Evolutionary conservation across 2,329 filamentous ascomycete species (phyloP), one percentile per base, ranked within the genome.

Genomic region (Fusarium nelsonii): DNA sequence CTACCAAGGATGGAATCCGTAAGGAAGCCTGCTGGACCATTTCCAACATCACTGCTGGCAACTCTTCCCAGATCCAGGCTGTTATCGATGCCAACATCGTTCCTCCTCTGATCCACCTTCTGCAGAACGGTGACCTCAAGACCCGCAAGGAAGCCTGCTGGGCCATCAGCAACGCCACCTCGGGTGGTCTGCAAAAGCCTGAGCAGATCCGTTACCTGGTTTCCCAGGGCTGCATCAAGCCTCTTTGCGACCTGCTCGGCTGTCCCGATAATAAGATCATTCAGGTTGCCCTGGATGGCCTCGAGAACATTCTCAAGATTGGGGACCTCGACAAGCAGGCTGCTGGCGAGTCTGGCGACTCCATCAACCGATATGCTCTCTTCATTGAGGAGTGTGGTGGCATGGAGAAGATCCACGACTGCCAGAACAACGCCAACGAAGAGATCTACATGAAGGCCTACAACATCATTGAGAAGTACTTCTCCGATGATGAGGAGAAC

Each of bases 391-490:
- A 99, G 83, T 97, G 94, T 73, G 93, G 94, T 77, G 96, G 96
- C 72, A 99, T 99, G 96, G 96, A 98, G 86, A 98, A 98, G 91
- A 98, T 99, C 74, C 96, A 99, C 84, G 95, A 98, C 75, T 98
- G 96, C 88, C 96, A 99, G 86, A 97, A 97, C 85, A 99, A 99
- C 77, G 95, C 95, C 85, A 99, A 99, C 83, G 96, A 99, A 84
- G 96, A 99, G 84, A 99, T 99, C 75, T 99, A 99, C 87, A 98
- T 99, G 95, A 99, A 99, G 90, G 96, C 96, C 0, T 99, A 98
- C 88, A 98, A 97, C 88, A 99, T 99, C 82, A 99, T 99, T 73
- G 96, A 99, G 87, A 97, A 97, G 86, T 99, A 99, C 88, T 99
- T 99, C 85, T 97, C 94, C 0, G 96, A 99, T 77, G 96, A 99